Base-by-base conservation (phyloP, 1,284 basidiomycete species). In the Rhodotorula sp. region DNA sequence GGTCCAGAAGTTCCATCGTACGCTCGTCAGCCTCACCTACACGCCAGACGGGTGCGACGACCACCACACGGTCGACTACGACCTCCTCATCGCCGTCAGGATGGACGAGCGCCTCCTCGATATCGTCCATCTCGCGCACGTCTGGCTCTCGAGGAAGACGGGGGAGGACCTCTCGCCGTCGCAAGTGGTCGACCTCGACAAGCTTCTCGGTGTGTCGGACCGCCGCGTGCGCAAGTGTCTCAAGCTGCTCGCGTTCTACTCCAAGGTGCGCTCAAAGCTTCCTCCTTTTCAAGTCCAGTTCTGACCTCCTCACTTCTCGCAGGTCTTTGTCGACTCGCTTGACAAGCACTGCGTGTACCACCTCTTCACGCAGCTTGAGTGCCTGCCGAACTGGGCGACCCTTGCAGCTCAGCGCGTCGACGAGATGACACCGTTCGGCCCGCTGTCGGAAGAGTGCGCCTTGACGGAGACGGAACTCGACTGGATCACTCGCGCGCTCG, bases 301-400 rank as follows among this genome's bases (percentile, higher is more conserved):
- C 47, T 44, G 56, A 52, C 4, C 13, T n/a, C 30, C 9, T 11
- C 9, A 2, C 34, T n/a, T 20, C 30, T n/a, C 7, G 34, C 50
- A 59, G 61, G 64, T 67, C 46, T 68, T 68, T 30, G 54, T 59
- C 66, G 69, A 68, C 44, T 73, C 67, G 34, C 66, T 51, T 31
- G 69, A 68, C 62, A 66, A 71, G 56, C 72, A 73, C 50, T 51
- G 65, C 55, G 68, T 74, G 10, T 74, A 70, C 50, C 73, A 74
- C 56, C 68, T 74, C 40, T 54, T 72, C 15, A 64, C 69, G 3
- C 73, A 74, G 51, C 68, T 70, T 51, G 73, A 74, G 16, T 66
- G 56, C 10, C 61, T 74, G 6, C 71, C 69, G 4, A 31, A 61
- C 11, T 75, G 73, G 73, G 63, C 62, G 9, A 31, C 30, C 24